phyloP scores from a whole-genome alignment of 2,329 filamentous ascomycete genomes.

The Thermoascus crustaceus region DNA sequence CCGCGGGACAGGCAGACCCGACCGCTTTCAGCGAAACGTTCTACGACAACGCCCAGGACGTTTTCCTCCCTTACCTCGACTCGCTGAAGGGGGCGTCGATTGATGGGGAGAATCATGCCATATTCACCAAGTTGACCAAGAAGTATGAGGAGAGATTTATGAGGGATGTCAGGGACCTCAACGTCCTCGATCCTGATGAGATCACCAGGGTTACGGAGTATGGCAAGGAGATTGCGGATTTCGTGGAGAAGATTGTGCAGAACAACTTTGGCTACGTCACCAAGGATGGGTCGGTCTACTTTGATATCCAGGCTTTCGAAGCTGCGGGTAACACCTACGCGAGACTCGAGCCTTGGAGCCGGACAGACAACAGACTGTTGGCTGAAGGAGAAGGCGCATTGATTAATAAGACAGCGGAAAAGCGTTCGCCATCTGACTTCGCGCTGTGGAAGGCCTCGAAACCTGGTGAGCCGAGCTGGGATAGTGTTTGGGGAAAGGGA shows the following conservation, averaged over 20 bases:
- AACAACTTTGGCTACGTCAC: constrained; percentile 78
- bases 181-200: constrained; percentile 72
- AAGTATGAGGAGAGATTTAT: constrained; percentile 83
- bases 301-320: constrained; percentile 83
- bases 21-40: constrained; percentile 38
- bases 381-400: constrained; percentile 87
- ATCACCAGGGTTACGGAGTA: constrained; percentile 91
- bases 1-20: constrained; percentile 14
- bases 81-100: constrained; percentile 48
- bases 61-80: constrained; percentile 78
- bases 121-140: constrained; percentile 79
- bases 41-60: constrained; percentile 53
- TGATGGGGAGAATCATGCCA: constrained; percentile 55
- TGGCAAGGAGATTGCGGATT: constrained; percentile 74
- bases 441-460: constrained; percentile 91
- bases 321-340: constrained; percentile 77
- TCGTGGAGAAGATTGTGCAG: constrained; percentile 71
- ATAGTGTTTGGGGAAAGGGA: constrained; percentile 77
- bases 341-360: constrained; percentile 73
- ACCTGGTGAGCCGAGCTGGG: constrained; percentile 84
- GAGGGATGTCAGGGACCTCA: constrained; percentile 77
- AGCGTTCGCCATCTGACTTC: constrained; percentile 75
- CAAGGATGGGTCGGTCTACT: constrained; percentile 80
- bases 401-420: constrained; percentile 51
- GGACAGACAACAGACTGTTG: constrained; percentile 71